Conservation (phyloP, 495 filamentous ascomycete species). For the Penicillium malachiteum region DNA sequence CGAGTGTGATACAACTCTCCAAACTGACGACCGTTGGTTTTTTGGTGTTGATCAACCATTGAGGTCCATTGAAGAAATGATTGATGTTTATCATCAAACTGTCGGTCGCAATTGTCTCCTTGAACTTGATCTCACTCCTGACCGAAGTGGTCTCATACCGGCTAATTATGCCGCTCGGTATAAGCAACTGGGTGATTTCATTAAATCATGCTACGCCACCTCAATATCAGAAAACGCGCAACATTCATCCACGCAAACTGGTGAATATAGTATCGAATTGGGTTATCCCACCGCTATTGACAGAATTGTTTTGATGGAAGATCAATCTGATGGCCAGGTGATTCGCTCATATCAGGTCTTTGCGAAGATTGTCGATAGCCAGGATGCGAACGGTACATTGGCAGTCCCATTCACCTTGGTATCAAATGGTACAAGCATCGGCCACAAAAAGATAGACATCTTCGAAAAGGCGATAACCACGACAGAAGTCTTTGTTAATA, state of each 20-base stretch:
- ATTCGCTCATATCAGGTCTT: slow-evolving; percentile 10
- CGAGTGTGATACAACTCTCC: slow-evolving; percentile 13
- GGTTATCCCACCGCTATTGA: slow-evolving; percentile 7
- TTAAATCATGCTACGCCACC: slow-evolving; percentile 8
- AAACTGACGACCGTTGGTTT: slow-evolving; percentile 12
- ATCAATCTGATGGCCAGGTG: slow-evolving; percentile 7
- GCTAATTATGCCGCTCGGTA: slow-evolving; percentile 8
- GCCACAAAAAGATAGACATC: slow-evolving; percentile 13
- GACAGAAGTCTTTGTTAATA: slow-evolving; percentile 9
- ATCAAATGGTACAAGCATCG: slow-evolving; percentile 14
- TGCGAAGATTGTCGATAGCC: slow-evolving; percentile 8
- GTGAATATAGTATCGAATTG: slow-evolving; percentile 7
- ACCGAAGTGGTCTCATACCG: slow-evolving; percentile 9
- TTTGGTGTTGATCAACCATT: slow-evolving; percentile 11
- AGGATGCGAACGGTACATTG: slow-evolving; percentile 3
- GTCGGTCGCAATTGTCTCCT: slow-evolving; percentile 12
- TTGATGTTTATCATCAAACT: slow-evolving; percentile 11
- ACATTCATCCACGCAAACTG: slow-evolving; percentile 2
- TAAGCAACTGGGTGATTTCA: slow-evolving; percentile 11
- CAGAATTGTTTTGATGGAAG: slow-evolving; percentile 10
- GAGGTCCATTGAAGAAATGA: slow-evolving; percentile 15
- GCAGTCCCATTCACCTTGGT: slow-evolving; percentile 4
- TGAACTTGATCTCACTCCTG: slow-evolving; percentile 8
- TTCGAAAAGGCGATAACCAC: slow-evolving; percentile 1
- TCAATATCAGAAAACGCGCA: not conserved